Percentiles rank a stretch among this genome's conserved stretches.
Evolutionary conservation across 129 eudicot species (phyloP).

Genomic region (Lonicera japonica): DNA sequence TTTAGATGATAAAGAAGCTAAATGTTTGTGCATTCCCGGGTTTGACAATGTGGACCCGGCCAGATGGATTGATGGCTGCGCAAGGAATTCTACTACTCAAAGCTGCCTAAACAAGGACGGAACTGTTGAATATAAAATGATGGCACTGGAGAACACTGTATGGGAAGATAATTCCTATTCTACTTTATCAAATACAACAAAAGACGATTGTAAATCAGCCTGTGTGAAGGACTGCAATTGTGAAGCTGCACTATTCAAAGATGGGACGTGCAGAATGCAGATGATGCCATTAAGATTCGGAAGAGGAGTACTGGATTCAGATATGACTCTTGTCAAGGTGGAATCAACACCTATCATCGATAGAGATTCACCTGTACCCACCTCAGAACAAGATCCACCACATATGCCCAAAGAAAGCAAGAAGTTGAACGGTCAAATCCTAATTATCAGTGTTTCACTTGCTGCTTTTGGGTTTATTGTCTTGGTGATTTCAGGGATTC

Average conservation of each 20-base stretch:
- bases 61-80: constrained; percentile 22
- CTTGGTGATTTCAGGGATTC: constrained; percentile 3
- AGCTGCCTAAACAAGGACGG: constrained; percentile 4
- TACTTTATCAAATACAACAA: not conserved
- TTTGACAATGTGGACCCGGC: not conserved
- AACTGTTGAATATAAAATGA: constrained; percentile 2
- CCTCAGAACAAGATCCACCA: not conserved
- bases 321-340: constrained; percentile 8
- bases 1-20: not conserved
- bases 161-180: constrained; percentile 15
- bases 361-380: not conserved
- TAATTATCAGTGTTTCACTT: constrained; percentile 11
- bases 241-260: constrained; percentile 21
- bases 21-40: too few species aligned
- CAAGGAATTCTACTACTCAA: constrained; percentile 22
- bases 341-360: not conserved
- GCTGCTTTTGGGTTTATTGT: too few species aligned
- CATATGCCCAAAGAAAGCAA: not conserved
- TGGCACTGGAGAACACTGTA: not conserved
- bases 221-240: too few species aligned
- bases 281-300: constrained; percentile 31
- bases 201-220: constrained; percentile 19
- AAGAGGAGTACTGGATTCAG: not conserved
- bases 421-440: constrained; percentile 1
- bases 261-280: constrained; percentile 16